A percentile compares a stretch with the other conserved stretches of the same genome.
phyloP scores from a whole-genome alignment of 202 grass and related monocot genomes.

The Hordeum pubiflorum region DNA sequence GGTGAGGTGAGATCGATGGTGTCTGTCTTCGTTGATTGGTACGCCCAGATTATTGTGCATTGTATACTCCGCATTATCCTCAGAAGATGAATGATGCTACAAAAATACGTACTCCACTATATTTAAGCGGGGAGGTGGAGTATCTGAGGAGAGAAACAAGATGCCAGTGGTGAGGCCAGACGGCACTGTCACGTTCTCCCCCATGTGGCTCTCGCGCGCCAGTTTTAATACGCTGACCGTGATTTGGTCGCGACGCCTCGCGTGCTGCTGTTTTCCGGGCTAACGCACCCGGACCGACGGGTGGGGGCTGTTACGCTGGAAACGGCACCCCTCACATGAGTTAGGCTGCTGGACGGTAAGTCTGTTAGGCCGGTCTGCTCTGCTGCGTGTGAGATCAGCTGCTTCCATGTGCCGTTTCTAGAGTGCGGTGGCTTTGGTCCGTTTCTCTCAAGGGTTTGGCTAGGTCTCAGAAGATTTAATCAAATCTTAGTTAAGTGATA shows the following conservation, averaged over 20 bases:
- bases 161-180: neutral
- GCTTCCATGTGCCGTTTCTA: neutral
- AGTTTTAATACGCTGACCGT: constrained; percentile 15
- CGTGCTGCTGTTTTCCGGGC: neutral
- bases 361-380: constrained; percentile 13
- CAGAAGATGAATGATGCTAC: neutral
- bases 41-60: constrained; percentile 13
- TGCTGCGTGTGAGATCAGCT: neutral
- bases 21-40: neutral
- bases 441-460: neutral
- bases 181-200: constrained; percentile 30
- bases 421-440: neutral
- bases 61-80: neutral
- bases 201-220: constrained; percentile 24
- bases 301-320: neutral
- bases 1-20: neutral
- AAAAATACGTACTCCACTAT: neutral
- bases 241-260: constrained; percentile 14
- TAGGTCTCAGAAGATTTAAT: too few relatives aligned
- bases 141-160: neutral
- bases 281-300: neutral
- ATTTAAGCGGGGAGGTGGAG: neutral
- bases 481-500: too few relatives aligned
- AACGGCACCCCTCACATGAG: neutral
- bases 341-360: neutral